Conservation (phyloP, 805 yeast species). For the Ogataea angusta region DNA sequence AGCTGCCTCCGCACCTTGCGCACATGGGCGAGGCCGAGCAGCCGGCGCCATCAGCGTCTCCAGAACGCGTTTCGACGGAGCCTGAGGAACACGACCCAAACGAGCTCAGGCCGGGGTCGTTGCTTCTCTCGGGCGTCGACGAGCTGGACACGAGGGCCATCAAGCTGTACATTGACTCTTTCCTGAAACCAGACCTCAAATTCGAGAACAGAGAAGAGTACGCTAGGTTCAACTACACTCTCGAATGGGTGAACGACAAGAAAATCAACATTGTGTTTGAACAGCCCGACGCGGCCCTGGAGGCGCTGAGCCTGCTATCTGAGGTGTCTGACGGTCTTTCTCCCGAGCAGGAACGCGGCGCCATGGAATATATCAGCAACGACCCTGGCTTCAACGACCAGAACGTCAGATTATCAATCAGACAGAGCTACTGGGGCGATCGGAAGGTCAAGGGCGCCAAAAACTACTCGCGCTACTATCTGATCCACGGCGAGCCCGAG, state of each 20-base stretch:
- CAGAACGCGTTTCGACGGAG: slow-evolving; percentile 1
- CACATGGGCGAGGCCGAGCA: slow-evolving; percentile 1
- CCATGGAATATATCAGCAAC: slow-evolving; percentile 36
- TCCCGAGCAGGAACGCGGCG: slow-evolving; percentile 36
- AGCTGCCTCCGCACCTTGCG: slow-evolving; percentile 27
- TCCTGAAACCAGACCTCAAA: slow-evolving; percentile 34
- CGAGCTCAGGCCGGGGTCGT: slow-evolving; percentile 43
- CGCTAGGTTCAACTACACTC: slow-evolving; percentile 33
- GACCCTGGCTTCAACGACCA: slow-evolving; percentile 18
- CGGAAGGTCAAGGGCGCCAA: slow-evolving; percentile 55
- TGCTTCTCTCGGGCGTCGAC: slow-evolving; percentile 60
- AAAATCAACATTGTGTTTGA: slow-evolving; percentile 54
- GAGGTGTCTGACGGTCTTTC: slow-evolving; percentile 16
- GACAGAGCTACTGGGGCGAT: slow-evolving; percentile 55
- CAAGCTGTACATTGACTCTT: slow-evolving; percentile 49
- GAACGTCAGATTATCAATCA: slow-evolving; percentile 36
- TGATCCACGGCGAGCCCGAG: slow-evolving; percentile 70
- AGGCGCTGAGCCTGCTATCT: slow-evolving; percentile 19
- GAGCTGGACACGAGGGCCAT: slow-evolving; percentile 58
- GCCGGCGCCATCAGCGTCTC: background rate
- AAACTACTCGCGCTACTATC: slow-evolving; percentile 59
- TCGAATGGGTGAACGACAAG: slow-evolving; percentile 69
- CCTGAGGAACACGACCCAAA: slow-evolving; percentile 15
- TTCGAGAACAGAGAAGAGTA: slow-evolving; percentile 29
- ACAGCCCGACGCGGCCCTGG: slow-evolving; percentile 26